Evolutionary conservation across 2,329 filamentous ascomycete species (phyloP).

Genomic region (Epichloe typhina): DNA sequence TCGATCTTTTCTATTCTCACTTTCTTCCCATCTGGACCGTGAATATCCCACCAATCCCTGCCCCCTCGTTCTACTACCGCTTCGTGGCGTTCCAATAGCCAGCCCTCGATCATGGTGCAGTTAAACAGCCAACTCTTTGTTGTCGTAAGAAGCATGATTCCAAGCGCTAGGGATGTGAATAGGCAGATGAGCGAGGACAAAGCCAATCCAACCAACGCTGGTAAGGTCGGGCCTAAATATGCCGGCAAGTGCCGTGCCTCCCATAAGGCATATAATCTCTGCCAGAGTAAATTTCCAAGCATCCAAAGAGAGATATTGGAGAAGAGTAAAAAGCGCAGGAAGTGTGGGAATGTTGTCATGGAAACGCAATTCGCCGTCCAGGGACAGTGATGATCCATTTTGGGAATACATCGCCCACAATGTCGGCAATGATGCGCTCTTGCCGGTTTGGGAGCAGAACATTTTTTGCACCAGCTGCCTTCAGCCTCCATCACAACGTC

Average conservation of each 20-base stretch:
- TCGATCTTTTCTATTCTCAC: slow-evolving; percentile 51
- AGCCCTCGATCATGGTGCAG: slow-evolving; percentile 69
- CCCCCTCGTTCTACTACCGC: slow-evolving; percentile 36
- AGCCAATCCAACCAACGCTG: slow-evolving; percentile 48
- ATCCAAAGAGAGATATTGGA: slow-evolving; percentile 51
- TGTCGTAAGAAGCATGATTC: slow-evolving; percentile 51
- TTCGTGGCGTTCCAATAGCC: slow-evolving; percentile 56
- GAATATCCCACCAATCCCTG: slow-evolving; percentile 30
- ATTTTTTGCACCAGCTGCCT: slow-evolving; percentile 60
- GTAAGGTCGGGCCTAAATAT: slow-evolving; percentile 56
- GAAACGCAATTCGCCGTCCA: slow-evolving; percentile 80
- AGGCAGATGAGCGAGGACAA: slow-evolving; percentile 44
- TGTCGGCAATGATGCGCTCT: slow-evolving; percentile 71
- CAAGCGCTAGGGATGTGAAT: slow-evolving; percentile 47
- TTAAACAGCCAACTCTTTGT: slow-evolving; percentile 51
- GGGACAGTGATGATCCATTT: slow-evolving; percentile 80
- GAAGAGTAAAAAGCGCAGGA: slow-evolving; percentile 68
- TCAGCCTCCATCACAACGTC: slow-evolving; percentile 21
- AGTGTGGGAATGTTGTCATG: slow-evolving; percentile 69
- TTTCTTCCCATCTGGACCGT: slow-evolving; percentile 22
- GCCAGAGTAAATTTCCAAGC: slow-evolving; percentile 47
- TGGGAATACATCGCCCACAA: slow-evolving; percentile 61
- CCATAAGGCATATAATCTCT: slow-evolving; percentile 49
- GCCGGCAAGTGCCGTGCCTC: slow-evolving; percentile 51
- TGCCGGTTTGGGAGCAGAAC: slow-evolving; percentile 58